phyloP scores from a whole-genome alignment of 768 basidiomycete species.

The Psilocybe azurescens region DNA sequence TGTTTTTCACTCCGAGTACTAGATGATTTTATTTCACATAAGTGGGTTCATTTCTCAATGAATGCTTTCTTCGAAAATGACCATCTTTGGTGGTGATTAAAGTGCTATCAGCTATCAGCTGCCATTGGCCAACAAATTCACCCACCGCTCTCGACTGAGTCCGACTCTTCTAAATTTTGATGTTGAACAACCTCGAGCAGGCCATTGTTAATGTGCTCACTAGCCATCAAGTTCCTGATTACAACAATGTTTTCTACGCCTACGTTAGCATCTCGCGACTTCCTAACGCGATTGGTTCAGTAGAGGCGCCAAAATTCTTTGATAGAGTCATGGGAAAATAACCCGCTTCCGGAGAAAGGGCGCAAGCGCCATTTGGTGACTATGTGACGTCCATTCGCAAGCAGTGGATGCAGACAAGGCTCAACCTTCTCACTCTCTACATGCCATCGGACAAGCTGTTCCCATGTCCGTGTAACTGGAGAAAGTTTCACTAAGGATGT shows the following conservation, averaged over 20 bases:
- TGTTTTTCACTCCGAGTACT: not conserved
- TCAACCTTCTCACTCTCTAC: not conserved
- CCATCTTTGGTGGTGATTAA: too few species aligned
- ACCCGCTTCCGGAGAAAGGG: not conserved
- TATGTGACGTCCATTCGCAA: conserved; percentile 1
- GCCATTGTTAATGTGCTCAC: conserved; percentile 25
- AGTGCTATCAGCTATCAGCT: not conserved
- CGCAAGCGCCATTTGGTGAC: not conserved
- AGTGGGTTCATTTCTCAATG: not conserved
- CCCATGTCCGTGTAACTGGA: not conserved
- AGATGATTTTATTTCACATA: not conserved
- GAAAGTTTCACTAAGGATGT: not conserved
- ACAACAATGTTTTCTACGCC: conserved; percentile 22
- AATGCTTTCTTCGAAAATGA: not conserved
- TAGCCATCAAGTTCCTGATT: conserved; percentile 21
- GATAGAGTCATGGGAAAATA: conserved; percentile 8
- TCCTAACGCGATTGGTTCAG: not conserved
- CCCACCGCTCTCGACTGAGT: not conserved
- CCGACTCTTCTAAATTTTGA: not conserved
- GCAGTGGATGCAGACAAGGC: not conserved
- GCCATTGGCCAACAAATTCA: not conserved
- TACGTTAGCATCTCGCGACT: conserved; percentile 12
- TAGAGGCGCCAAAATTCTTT: not conserved
- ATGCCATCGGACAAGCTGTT: not conserved
- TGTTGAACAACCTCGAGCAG: conserved; percentile 24